These are phyloP conservation scores for Paecilomyces variotii DNA, from an alignment of 2,329 filamentous ascomycete species.

Conservation along the genomic window DNA sequence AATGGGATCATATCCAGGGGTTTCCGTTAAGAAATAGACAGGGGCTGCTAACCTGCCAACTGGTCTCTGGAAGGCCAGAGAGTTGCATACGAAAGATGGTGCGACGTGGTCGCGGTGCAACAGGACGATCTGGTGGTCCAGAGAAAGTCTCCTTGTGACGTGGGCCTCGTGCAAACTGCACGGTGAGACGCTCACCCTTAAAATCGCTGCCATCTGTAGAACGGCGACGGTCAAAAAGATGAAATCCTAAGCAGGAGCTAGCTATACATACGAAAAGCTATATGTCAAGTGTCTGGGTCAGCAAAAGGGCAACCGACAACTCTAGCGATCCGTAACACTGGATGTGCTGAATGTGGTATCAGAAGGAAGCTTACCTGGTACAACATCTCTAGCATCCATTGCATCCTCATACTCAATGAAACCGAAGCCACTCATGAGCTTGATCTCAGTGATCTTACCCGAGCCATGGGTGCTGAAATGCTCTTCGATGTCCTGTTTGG, in stretches of 20 bases:
- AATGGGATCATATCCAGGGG: conserved; percentile 11
- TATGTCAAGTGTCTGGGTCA: conserved; percentile 9
- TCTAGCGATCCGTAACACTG: not conserved
- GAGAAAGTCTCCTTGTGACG: conserved; percentile 59
- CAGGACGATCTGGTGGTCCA: conserved; percentile 54
- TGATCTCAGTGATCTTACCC: conserved; percentile 97
- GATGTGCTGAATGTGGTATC: not conserved
- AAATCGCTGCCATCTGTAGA: conserved; percentile 85
- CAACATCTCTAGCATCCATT: conserved; percentile 96
- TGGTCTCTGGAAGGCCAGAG: conserved; percentile 96
- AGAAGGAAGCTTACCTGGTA: conserved; percentile 65
- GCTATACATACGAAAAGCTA: conserved; percentile 54
- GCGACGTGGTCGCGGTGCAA: conserved; percentile 72
- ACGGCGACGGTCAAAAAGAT: conserved; percentile 22
- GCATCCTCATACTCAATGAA: conserved; percentile 99
- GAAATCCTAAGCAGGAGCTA: conserved; percentile 49
- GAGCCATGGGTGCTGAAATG: conserved; percentile 95
- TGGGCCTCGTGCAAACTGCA: conserved; percentile 93
- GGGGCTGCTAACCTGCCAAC: conserved; percentile 93
- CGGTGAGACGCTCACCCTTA: conserved; percentile 94
- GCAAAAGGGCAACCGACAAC: conserved; percentile 4
- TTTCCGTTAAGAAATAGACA: conserved; percentile 22
- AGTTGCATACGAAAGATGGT: conserved; percentile 97
- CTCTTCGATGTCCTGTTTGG: conserved; percentile 91
- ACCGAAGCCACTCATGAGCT: conserved; percentile 99